Conservation (phyloP, 768 basidiomycete species). For the Myochromella boudieri region DNA sequence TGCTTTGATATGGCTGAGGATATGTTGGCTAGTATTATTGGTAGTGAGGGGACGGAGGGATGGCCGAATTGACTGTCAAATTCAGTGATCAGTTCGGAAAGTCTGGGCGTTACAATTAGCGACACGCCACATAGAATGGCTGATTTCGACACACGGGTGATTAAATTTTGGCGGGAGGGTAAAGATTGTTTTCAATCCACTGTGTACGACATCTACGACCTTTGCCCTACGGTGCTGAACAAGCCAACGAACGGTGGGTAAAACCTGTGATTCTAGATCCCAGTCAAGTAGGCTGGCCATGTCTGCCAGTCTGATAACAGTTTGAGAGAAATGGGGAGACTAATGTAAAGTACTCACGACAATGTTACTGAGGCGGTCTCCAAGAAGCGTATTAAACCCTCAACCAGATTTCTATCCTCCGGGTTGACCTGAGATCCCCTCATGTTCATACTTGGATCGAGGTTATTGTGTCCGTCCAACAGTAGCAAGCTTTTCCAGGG, state of each 20-base stretch:
- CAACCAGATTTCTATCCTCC: conserved; percentile 67
- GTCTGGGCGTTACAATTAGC: conserved; percentile 28
- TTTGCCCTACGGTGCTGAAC: conserved; percentile 90
- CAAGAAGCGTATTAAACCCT: conserved; percentile 73
- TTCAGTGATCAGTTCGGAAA: conserved; percentile 52
- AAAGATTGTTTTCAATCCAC: conserved; percentile 79
- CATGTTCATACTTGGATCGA: conserved; percentile 61
- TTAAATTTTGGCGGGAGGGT: conserved; percentile 67
- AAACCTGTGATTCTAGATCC: conserved; percentile 80
- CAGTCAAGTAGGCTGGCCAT: conserved; percentile 81
- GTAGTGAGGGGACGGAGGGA: conserved; percentile 64
- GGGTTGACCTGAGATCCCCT: conserved; percentile 57
- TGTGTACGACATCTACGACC: conserved; percentile 83
- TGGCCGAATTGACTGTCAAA: conserved; percentile 64
- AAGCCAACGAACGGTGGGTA: conserved; percentile 89
- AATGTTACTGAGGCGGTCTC: conserved; percentile 71
- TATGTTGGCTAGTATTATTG: conserved; percentile 71
- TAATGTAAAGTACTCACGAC: conserved; percentile 56
- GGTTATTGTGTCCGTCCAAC: conserved; percentile 56
- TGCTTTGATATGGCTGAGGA: conserved; percentile 67
- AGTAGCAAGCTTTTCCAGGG: conserved; percentile 94
- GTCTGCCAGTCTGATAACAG: conserved; percentile 59
- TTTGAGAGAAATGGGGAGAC: background rate
- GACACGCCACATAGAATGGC: background rate
- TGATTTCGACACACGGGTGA: conserved; percentile 45